Evolutionary conservation across 495 filamentous ascomycete species (phyloP).

Genomic region (Aspergillus ostianus): DNA sequence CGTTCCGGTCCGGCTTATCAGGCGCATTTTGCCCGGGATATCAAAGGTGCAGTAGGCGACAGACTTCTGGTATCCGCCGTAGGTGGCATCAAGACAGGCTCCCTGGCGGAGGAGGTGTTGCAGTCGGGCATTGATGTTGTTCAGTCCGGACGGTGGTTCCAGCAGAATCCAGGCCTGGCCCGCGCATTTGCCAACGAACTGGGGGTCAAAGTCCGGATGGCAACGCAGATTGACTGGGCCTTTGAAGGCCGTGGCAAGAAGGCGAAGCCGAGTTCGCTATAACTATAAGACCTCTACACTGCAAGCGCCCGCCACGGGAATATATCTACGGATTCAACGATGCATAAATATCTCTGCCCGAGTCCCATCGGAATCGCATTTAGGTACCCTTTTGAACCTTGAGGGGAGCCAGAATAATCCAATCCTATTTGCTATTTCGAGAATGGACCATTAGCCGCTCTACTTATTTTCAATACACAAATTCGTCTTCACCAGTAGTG

Average conservation of each 20-base stretch:
- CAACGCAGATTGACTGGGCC: slow-evolving; percentile 67
- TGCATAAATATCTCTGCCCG: too few species aligned
- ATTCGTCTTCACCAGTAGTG: too few species aligned
- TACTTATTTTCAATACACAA: too few species aligned
- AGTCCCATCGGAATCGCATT: too few species aligned
- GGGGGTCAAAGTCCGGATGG: slow-evolving; percentile 56
- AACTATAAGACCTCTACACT: too few species aligned
- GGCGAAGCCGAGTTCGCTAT: not conserved
- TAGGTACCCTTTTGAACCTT: too few species aligned
- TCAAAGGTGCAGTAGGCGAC: slow-evolving; percentile 64
- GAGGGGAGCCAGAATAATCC: too few species aligned
- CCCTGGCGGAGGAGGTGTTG: slow-evolving; percentile 54
- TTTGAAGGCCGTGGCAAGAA: slow-evolving; percentile 16
- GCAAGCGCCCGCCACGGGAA: too few species aligned
- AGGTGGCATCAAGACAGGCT: slow-evolving; percentile 60
- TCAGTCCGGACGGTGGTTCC: slow-evolving; percentile 64
- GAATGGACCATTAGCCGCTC: too few species aligned
- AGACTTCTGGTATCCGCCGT: slow-evolving; percentile 43
- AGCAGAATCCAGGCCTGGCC: slow-evolving; percentile 47
- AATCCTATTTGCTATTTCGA: too few species aligned
- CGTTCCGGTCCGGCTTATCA: slow-evolving; percentile 61
- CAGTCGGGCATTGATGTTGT: slow-evolving; percentile 58
- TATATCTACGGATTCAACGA: too few species aligned
- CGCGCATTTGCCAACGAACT: slow-evolving; percentile 61
- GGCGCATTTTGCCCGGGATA: slow-evolving; percentile 55